phyloP scores from a whole-genome alignment of 495 filamentous ascomycete species.

The Xylaria telfairii region DNA sequence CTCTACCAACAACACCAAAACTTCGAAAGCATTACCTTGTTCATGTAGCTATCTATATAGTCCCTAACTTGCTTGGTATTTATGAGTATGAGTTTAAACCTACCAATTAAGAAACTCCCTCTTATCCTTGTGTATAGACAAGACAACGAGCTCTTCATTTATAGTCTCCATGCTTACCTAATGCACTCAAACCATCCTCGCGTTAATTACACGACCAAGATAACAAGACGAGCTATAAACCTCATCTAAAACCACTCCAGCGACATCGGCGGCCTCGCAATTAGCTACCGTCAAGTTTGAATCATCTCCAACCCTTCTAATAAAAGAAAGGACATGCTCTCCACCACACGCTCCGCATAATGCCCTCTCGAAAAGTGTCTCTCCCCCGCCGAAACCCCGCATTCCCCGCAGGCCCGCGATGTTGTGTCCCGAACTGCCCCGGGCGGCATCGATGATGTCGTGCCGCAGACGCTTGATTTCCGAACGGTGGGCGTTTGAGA shows the following conservation, averaged over 20 bases:
- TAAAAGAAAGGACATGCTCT: background rate
- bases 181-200: background rate
- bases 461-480: background rate
- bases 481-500: no score
- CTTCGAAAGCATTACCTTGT: background rate
- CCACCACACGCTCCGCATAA: conserved; percentile 19
- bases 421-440: background rate
- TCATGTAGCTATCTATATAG: no score
- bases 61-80: background rate
- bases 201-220: no score
- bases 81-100: background rate
- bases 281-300: background rate
- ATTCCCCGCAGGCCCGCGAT: conserved; percentile 13
- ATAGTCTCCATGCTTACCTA: background rate
- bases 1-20: no score
- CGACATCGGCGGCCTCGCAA: background rate
- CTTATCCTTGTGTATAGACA: background rate
- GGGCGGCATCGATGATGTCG: conserved; percentile 1
- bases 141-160: no score
- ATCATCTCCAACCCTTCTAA: background rate
- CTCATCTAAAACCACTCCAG: background rate
- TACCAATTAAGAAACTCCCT: background rate
- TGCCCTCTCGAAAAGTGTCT: background rate
- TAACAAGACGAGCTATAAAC: background rate
- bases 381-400: conserved; percentile 19